Evolutionary conservation across 2,329 filamentous ascomycete species (phyloP).

Genomic region (Aplosporella prunicola): DNA sequence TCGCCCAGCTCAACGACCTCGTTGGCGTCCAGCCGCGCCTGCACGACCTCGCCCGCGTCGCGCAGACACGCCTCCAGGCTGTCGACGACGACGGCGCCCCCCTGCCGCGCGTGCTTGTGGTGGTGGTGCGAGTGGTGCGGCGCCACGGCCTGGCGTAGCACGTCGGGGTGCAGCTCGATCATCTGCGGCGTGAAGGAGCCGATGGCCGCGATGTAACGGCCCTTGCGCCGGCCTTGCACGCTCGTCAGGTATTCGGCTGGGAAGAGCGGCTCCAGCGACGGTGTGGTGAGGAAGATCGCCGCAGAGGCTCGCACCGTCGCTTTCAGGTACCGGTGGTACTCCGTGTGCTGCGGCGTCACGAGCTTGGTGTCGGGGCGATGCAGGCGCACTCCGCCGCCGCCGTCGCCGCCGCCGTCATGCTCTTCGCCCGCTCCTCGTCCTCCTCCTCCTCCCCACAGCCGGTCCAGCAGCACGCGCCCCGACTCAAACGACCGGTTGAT

Average conservation of each 20-base stretch:
- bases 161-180: conserved; percentile 71
- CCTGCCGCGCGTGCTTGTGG: conserved; percentile 52
- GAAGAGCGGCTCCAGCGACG: conserved; percentile 65
- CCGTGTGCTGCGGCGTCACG: conserved; percentile 61
- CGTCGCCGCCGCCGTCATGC: conserved; percentile 35
- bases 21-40: conserved; percentile 60
- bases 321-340: conserved; percentile 57
- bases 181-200: conserved; percentile 64
- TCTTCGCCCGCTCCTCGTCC: too few species aligned
- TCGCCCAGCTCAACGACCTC: conserved; percentile 85
- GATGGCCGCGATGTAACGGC: conserved; percentile 61
- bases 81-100: conserved; percentile 53
- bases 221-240: conserved; percentile 58
- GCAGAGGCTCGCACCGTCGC: conserved; percentile 63
- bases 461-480: conserved; percentile 43
- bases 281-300: conserved; percentile 83
- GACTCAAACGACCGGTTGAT: conserved; percentile 65
- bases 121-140: conserved; percentile 50
- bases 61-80: conserved; percentile 69
- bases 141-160: conserved; percentile 56
- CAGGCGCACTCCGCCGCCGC: conserved; percentile 13
- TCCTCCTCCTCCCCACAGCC: too few species aligned
- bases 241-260: conserved; percentile 63
- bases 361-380: conserved; percentile 52
- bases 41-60: conserved; percentile 79